Evolutionary conservation across 345 rosid species (phyloP).

Genomic region (Laguncularia racemosa): DNA sequence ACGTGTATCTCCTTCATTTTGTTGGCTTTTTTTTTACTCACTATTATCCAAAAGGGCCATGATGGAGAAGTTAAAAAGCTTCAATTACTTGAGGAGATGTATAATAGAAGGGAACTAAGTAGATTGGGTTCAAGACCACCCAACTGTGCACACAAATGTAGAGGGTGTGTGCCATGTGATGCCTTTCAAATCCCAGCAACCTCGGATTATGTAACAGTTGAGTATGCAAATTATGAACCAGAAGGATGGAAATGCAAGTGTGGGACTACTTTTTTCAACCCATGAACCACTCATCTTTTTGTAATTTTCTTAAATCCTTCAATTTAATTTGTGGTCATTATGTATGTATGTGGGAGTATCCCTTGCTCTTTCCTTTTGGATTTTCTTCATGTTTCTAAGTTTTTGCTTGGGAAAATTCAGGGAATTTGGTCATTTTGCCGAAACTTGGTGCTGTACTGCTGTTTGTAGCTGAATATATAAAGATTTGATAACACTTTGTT

Average conservation of each 20-base stretch:
- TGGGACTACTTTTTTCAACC: slow-evolving; percentile 21
- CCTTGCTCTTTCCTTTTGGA: too few species aligned
- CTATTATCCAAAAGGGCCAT: too few species aligned
- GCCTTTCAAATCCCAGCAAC: slow-evolving; percentile 21
- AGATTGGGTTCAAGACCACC: slow-evolving; percentile 22
- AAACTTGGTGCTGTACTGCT: too few species aligned
- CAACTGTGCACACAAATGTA: slow-evolving; percentile 10
- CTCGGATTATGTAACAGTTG: slow-evolving; percentile 2
- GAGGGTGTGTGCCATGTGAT: slow-evolving; percentile 18
- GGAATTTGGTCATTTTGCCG: too few species aligned
- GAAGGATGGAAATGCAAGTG: slow-evolving; percentile 34
- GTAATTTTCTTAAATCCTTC: background rate
- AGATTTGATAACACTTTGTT: too few species aligned
- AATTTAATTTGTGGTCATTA: background rate
- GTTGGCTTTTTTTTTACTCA: too few species aligned
- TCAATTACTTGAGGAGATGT: too few species aligned
- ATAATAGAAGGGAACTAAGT: background rate
- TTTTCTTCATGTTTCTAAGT: too few species aligned
- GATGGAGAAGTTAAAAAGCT: too few species aligned
- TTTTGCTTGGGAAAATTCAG: too few species aligned
- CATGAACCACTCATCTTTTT: background rate
- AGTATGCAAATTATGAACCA: slow-evolving; percentile 23
- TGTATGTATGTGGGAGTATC: background rate
- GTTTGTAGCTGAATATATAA: too few species aligned
- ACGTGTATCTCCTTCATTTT: too few species aligned